Conservation (phyloP, 2,329 filamentous ascomycete species). For the Calonectria pteridis region DNA sequence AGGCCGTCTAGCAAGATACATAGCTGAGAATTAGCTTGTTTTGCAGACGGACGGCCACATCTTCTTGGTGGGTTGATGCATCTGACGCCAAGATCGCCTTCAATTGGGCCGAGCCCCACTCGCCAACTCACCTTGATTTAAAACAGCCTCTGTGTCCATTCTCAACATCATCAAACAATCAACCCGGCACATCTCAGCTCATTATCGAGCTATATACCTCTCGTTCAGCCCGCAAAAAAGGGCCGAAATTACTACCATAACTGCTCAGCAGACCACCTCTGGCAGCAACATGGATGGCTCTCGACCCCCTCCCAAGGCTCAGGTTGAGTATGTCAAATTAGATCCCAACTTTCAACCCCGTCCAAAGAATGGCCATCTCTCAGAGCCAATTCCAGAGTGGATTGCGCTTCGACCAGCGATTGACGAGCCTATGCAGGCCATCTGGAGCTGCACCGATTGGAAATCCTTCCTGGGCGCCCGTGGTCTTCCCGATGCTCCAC, state of each 20-base stretch:
- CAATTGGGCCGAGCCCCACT: not conserved
- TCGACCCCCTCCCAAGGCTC: constrained; percentile 13
- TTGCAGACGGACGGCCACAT: not conserved
- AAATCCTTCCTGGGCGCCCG: constrained; percentile 1
- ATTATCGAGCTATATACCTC: too few species aligned
- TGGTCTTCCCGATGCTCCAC: constrained; percentile 33
- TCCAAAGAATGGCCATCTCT: constrained; percentile 39
- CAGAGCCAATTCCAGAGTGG: constrained; percentile 24
- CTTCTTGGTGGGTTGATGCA: too few species aligned
- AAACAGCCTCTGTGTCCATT: not conserved
- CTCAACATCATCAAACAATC: not conserved
- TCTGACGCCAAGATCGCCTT: not conserved
- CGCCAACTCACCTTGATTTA: not conserved
- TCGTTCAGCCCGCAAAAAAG: not conserved
- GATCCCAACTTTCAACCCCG: constrained; percentile 25
- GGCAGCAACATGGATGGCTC: not conserved
- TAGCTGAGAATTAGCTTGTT: not conserved
- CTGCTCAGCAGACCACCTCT: not conserved
- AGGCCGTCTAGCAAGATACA: not conserved
- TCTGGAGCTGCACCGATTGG: constrained; percentile 5
- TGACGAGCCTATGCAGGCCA: not conserved
- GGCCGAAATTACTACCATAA: not conserved
- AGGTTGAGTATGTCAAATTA: constrained; percentile 28
- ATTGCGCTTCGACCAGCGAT: constrained; percentile 5
- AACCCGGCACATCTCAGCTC: too few species aligned